These are phyloP conservation scores for Alternaria metachromatica DNA, from an alignment of 2,329 filamentous ascomycete species.

Conservation along the genomic window DNA sequence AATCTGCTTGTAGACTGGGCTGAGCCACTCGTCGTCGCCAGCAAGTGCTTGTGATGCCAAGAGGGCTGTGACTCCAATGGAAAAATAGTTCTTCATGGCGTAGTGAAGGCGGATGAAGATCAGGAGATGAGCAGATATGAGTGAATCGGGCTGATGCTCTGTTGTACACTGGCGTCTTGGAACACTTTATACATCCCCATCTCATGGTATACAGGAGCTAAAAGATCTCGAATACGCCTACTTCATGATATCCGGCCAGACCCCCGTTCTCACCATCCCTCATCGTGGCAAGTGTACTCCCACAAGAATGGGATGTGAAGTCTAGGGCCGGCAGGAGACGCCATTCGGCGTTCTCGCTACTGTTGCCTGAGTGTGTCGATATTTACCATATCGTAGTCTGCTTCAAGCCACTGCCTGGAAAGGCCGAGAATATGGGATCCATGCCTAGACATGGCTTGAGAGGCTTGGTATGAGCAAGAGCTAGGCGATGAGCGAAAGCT, in stretches of 20 bases:
- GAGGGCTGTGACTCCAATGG: constrained; percentile 17
- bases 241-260: not conserved
- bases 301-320: not conserved
- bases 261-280: not conserved
- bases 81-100: constrained; percentile 23
- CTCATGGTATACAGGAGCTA: not conserved
- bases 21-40: constrained; percentile 33
- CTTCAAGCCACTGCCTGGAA: not conserved
- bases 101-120: not conserved
- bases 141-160: constrained; percentile 8
- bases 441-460: constrained; percentile 7
- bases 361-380: constrained; percentile 6
- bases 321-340: not conserved
- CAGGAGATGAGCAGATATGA: constrained; percentile 10
- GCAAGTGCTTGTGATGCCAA: constrained; percentile 23
- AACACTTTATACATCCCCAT: constrained; percentile 13
- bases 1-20: constrained; percentile 46
- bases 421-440: not conserved
- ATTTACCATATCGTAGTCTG: not conserved
- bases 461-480: constrained; percentile 6
- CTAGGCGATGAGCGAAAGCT: not conserved
- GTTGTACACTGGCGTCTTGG: not conserved
- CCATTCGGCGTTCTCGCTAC: constrained; percentile 4
- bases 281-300: not conserved
- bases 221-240: not conserved